phyloP scores from a whole-genome alignment of 176 grass and related monocot genomes.

The Ensete glaucum region DNA sequence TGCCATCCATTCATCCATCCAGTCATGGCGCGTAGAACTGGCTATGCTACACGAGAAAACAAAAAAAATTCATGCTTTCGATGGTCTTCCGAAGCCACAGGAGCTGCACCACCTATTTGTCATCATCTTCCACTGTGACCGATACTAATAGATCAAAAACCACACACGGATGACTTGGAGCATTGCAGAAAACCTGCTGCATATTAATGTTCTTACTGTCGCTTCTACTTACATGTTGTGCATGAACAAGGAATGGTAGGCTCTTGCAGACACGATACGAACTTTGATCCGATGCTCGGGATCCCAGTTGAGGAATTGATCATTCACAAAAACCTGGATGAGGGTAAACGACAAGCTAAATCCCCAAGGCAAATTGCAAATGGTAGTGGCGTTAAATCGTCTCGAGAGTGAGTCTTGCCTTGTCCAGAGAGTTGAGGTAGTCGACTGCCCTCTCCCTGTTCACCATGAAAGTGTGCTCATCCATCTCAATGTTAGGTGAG shows the following conservation, averaged over 20 bases:
- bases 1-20: slow-evolving; percentile 33
- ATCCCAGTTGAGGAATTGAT: slow-evolving; percentile 99
- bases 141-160: slow-evolving; percentile 9
- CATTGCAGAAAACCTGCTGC: neutral
- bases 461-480: slow-evolving; percentile 84
- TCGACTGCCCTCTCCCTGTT: slow-evolving; percentile 94
- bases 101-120: slow-evolving; percentile 4
- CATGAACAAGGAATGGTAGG: slow-evolving; percentile 99
- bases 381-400: no score
- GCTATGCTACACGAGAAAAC: slow-evolving; percentile 3
- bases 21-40: slow-evolving; percentile 39
- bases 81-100: slow-evolving; percentile 36
- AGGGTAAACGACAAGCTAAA: neutral
- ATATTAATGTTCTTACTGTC: slow-evolving; percentile 8
- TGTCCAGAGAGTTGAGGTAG: slow-evolving; percentile 94
- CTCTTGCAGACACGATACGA: slow-evolving; percentile 86
- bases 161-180: slow-evolving; percentile 9
- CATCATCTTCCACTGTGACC: neutral
- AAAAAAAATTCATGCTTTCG: slow-evolving; percentile 8
- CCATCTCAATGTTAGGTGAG: slow-evolving; percentile 98
- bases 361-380: neutral
- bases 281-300: slow-evolving; percentile 87
- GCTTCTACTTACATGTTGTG: slow-evolving; percentile 84
- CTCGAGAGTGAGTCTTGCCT: slow-evolving; percentile 26
- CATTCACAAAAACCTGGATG: slow-evolving; percentile 77